Evolutionary conservation across 2,329 filamentous ascomycete genomes (phyloP).

Genomic region (Ophioceras dolichostomum): DNA sequence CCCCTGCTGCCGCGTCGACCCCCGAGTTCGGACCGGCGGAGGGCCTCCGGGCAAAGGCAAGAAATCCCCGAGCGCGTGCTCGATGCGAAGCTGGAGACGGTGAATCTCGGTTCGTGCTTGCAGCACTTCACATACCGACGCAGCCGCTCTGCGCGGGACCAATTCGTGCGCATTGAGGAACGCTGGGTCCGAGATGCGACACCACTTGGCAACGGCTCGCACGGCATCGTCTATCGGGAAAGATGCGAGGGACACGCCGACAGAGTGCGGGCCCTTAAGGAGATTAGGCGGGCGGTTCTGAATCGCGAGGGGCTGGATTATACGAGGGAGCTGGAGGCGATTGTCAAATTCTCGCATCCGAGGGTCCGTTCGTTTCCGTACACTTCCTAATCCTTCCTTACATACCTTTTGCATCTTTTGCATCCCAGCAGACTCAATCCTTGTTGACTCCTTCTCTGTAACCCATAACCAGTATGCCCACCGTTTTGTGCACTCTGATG

Average conservation of each 20-base stretch:
- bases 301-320: not conserved
- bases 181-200: not conserved
- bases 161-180: not conserved
- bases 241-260: not conserved
- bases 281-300: not conserved
- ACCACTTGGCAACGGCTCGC: not conserved
- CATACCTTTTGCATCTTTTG: not conserved
- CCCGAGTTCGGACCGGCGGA: no score
- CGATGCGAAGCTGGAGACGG: not conserved
- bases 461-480: conserved; percentile 7
- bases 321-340: conserved; percentile 1
- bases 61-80: not conserved
- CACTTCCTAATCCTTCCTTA: not conserved
- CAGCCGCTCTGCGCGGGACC: not conserved
- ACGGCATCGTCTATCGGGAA: conserved; percentile 2
- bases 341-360: conserved; percentile 3
- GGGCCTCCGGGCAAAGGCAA: no score
- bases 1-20: not conserved
- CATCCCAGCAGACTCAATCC: not conserved
- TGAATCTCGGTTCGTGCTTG: not conserved
- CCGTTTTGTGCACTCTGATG: conserved; percentile 10
- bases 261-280: conserved; percentile 2
- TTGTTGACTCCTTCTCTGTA: not conserved
- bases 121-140: not conserved
- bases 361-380: not conserved